Base-by-base conservation (phyloP, 805 yeast species). In the Candida morakotiae region DNA sequence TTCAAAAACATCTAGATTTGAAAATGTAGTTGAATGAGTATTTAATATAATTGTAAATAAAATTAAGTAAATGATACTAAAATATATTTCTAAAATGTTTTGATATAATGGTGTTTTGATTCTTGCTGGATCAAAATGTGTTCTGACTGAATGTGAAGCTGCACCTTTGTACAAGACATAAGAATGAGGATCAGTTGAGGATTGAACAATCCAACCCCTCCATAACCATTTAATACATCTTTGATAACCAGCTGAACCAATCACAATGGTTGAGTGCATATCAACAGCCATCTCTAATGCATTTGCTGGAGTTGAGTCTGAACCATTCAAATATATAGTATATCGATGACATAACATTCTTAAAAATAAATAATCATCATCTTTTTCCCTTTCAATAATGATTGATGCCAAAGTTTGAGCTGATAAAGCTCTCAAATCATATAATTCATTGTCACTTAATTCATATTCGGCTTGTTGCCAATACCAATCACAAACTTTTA, bases 171-270 rank as follows among this genome's bases (percentile, higher is more conserved):
- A 86, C 39, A 81, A 52, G 18, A 77, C 80, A 49, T 83, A 87
- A 11, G 79, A 77, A 17, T 75, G 71, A 5, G 93, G 86, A 52
- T 86, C 87, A 10, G 56, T 58, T 9, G 79, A 75, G 16, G 83
- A 75, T 59, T 87, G 95, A 35, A 84, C 71, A 44, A 87, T 84
- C 95, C 95, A 86, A 20, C 96, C 96, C 39, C 89, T 67, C 96
- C 96, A 87, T 34, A 87, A 59, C 95, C 95, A 87, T 47, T 81
- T 79, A 51, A 87, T 73, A 62, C 95, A 86, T 37, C 95, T 65
- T 58, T 87, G 95, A 56, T 78, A 87, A 0, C 95, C 96, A 7
- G 82, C 65, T 0, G 94, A 77, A 2, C 87, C 81, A 48, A 88
- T 85, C 13, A 87, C 81, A 16, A 73, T 70, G 7, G 89, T 80